Evolutionary conservation across 139 green algal species (phyloP).

Genomic region (Tetratostichococcus sp.): DNA sequence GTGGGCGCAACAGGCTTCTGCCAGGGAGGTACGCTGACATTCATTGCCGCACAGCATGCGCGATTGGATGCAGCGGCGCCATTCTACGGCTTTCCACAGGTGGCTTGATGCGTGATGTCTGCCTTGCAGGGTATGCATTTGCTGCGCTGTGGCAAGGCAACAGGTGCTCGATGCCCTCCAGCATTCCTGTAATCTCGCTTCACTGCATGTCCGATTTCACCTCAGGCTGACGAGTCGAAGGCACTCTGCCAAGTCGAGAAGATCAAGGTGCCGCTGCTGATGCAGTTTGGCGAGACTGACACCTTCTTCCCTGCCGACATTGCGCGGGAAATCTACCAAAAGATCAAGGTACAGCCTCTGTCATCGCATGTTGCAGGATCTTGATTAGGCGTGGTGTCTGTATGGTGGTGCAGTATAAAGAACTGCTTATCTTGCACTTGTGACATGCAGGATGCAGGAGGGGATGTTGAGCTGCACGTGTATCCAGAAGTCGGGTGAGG

Average conservation of each 20-base stretch:
- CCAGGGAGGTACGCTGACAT: conserved; percentile 64
- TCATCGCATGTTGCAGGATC: no score
- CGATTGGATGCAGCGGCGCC: conserved; percentile 34
- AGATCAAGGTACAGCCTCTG: conserved; percentile 21
- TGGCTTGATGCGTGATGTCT: no score
- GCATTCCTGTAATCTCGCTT: no score
- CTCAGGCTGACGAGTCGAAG: neutral
- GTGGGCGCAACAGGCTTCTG: conserved; percentile 65
- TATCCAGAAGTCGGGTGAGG: no score
- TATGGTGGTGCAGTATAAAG: no score
- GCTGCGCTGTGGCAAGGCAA: no score
- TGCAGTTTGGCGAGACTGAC: conserved; percentile 38
- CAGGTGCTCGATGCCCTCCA: no score
- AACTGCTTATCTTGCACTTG: no score
- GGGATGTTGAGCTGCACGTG: no score
- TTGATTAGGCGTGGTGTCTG: no score
- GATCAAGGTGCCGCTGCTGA: conserved; percentile 39
- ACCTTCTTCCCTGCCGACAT: conserved; percentile 33
- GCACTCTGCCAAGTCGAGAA: conserved; percentile 27
- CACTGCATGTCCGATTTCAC: neutral
- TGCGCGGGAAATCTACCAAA: conserved; percentile 22
- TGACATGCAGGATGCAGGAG: no score
- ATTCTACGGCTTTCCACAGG: conserved; percentile 63
- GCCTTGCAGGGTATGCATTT: no score
- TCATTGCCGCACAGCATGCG: conserved; percentile 51